Percentiles rank a stretch among this genome's conserved stretches.
Conservation (phyloP, 495 filamentous ascomycete species). For the Extremus antarcticus region DNA sequence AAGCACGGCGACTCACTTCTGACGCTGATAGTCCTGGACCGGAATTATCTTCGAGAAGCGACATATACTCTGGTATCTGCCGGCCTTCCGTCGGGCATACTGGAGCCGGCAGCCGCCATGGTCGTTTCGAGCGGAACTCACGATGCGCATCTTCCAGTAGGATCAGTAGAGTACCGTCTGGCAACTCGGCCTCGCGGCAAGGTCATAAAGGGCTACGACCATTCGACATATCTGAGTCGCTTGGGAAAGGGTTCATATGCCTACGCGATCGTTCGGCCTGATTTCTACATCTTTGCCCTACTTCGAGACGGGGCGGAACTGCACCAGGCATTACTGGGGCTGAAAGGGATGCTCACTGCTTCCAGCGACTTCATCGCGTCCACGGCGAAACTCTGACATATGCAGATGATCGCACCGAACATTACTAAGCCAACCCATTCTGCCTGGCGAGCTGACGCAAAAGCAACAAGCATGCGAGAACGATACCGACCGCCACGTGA, state of each 20-base stretch:
- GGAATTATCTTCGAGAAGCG: not conserved
- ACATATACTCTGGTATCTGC: not conserved
- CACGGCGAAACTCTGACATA: not conserved
- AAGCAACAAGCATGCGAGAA: not conserved
- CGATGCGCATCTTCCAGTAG: not conserved
- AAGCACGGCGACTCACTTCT: not conserved
- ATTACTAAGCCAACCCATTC: not conserved
- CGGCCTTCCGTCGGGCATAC: not conserved
- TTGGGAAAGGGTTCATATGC: not conserved
- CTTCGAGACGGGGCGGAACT: not conserved
- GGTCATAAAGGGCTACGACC: not conserved
- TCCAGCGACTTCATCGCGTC: not conserved
- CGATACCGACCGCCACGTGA: too few relatives aligned
- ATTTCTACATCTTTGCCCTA: not conserved
- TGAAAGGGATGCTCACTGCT: not conserved
- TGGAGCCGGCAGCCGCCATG: not conserved
- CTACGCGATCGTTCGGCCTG: not conserved
- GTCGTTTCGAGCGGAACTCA: not conserved
- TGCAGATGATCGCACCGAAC: not conserved
- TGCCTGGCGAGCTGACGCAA: not conserved
- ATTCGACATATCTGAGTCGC: not conserved
- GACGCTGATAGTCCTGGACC: not conserved
- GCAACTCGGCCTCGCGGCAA: not conserved
- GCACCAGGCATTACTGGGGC: not conserved
- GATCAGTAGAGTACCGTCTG: not conserved